Conservation (phyloP, 768 basidiomycete species). For the Tricholoma flavovirens region DNA sequence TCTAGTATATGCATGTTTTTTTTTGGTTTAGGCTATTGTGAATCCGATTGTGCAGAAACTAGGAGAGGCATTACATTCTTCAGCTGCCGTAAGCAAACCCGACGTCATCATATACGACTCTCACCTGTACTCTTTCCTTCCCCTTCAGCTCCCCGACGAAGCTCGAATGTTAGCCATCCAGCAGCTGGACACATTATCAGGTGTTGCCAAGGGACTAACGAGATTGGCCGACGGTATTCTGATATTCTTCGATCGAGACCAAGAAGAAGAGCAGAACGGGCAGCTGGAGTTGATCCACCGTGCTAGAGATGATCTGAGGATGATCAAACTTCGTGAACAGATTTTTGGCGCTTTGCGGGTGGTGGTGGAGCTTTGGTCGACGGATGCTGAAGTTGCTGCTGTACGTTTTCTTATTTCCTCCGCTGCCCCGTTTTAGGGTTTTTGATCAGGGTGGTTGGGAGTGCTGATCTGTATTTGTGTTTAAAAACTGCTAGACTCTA, state of each 20-base stretch:
- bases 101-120: background rate
- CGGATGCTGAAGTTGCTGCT: slow-evolving; percentile 69
- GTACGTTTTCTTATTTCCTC: slow-evolving; percentile 42
- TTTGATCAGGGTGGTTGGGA: no score
- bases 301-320: slow-evolving; percentile 59
- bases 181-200: slow-evolving; percentile 76
- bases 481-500: slow-evolving; percentile 54
- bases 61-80: slow-evolving; percentile 51
- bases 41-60: slow-evolving; percentile 69
- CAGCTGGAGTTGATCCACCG: slow-evolving; percentile 51
- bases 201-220: slow-evolving; percentile 84
- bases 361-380: slow-evolving; percentile 70
- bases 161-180: slow-evolving; percentile 59
- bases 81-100: slow-evolving; percentile 39
- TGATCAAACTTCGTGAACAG: slow-evolving; percentile 57
- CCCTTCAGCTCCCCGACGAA: slow-evolving; percentile 61
- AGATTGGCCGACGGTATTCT: slow-evolving; percentile 63
- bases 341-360: slow-evolving; percentile 56
- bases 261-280: slow-evolving; percentile 42
- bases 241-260: slow-evolving; percentile 49
- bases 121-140: background rate
- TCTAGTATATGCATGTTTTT: background rate
- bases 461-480: background rate
- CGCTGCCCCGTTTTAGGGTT: no score
- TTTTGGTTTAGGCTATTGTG: slow-evolving; percentile 60